Conservation (phyloP, 768 basidiomycete genomes). For the Strobilomyces dryophilus region DNA sequence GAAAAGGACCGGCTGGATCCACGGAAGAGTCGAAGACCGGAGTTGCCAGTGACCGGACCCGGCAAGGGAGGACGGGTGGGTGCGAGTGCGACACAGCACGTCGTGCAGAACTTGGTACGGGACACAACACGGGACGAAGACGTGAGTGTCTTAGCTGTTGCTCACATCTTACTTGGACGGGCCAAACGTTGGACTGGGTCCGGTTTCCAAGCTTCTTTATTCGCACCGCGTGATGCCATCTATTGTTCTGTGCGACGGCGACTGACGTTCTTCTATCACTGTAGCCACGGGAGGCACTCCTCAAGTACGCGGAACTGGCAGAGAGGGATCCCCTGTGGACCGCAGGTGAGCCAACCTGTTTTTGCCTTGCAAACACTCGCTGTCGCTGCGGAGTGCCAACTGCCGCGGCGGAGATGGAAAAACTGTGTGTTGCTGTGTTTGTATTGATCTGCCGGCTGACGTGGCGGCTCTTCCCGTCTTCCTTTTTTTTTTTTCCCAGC, state of each 20-base stretch:
- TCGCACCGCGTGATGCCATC: conserved; percentile 6
- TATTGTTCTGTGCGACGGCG: conserved; percentile 16
- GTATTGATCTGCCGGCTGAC: conserved; percentile 44
- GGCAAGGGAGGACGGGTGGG: conserved; percentile 94
- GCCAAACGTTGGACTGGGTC: neutral
- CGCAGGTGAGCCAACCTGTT: conserved; percentile 52
- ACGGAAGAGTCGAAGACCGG: conserved; percentile 88
- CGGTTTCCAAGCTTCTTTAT: neutral
- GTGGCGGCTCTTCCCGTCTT: conserved; percentile 46
- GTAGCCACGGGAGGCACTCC: conserved; percentile 93
- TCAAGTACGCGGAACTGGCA: conserved; percentile 81
- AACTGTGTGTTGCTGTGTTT: conserved; percentile 31
- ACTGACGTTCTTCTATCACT: conserved; percentile 20
- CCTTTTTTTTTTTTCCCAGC: conserved; percentile 60
- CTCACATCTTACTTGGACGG: neutral
- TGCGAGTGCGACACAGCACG: conserved; percentile 94
- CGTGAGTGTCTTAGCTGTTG: conserved; percentile 55
- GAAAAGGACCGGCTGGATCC: conserved; percentile 89
- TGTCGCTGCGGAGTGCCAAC: conserved; percentile 29
- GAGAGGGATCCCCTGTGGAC: conserved; percentile 84
- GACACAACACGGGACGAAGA: conserved; percentile 91
- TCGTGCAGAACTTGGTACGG: conserved; percentile 91
- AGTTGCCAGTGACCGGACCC: conserved; percentile 88
- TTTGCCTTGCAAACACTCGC: neutral
- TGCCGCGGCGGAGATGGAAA: conserved; percentile 31